These are phyloP conservation scores for Umbelopsis vinacea DNA, from an alignment of 192 early-diverging fungal species.

Conservation along the genomic window DNA sequence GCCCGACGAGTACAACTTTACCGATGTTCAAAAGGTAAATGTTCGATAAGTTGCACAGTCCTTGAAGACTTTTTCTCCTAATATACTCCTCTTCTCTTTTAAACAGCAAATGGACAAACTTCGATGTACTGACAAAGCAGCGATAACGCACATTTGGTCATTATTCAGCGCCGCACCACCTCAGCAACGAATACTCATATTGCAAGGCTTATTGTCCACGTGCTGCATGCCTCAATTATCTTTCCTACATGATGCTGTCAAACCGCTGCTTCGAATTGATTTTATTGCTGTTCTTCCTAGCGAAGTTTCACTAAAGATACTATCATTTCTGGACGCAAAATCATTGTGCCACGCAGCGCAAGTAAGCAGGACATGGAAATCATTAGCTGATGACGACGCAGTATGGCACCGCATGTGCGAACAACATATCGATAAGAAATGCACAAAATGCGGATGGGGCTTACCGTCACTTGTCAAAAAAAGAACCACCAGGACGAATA, in stretches of 20 bases:
- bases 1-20: conserved; percentile 51
- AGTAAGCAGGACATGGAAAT: conserved; percentile 79
- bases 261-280: conserved; percentile 80
- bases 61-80: too few relatives aligned
- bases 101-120: conserved; percentile 61
- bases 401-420: conserved; percentile 99
- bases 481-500: conserved; percentile 34
- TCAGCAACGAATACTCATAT: conserved; percentile 66
- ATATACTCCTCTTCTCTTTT: background rate
- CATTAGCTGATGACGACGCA: conserved; percentile 87
- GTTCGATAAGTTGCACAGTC: background rate
- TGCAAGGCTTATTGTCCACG: conserved; percentile 77
- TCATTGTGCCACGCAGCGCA: conserved; percentile 91
- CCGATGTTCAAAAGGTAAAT: conserved; percentile 55
- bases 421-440: conserved; percentile 97
- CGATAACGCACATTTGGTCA: conserved; percentile 73
- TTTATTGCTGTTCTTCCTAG: conserved; percentile 75
- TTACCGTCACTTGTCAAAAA: conserved; percentile 82
- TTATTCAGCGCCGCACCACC: conserved; percentile 71
- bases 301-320: conserved; percentile 83
- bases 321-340: conserved; percentile 91
- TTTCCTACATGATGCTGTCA: conserved; percentile 71
- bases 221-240: conserved; percentile 91
- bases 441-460: conserved; percentile 97
- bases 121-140: conserved; percentile 57